Percentiles rank a stretch among this genome's conserved stretches.
phyloP scores from a whole-genome alignment of 2,329 filamentous ascomycete genomes.

The Metarhizium anisopliae region DNA sequence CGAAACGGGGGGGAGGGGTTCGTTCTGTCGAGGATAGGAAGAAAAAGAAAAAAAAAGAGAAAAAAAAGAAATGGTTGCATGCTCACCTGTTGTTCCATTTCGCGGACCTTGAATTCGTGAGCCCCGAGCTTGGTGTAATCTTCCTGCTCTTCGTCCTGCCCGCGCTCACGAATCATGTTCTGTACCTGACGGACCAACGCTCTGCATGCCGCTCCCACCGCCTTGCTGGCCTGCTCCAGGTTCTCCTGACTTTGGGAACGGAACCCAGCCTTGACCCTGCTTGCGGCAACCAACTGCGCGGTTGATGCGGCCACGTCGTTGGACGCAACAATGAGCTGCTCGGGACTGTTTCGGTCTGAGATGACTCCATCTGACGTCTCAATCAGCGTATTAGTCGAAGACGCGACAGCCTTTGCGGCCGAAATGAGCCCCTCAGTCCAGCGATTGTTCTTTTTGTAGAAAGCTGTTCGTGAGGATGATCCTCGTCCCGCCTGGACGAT shows the following conservation, averaged over 20 bases:
- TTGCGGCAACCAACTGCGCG: conserved; percentile 91
- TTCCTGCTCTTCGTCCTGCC: conserved; percentile 70
- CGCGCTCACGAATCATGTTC: conserved; percentile 81
- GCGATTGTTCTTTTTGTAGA: conserved; percentile 99
- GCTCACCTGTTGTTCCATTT: conserved; percentile 97
- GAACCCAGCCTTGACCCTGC: conserved; percentile 92
- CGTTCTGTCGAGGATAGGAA: neutral
- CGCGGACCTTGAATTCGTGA: conserved; percentile 95
- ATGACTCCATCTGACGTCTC: conserved; percentile 97
- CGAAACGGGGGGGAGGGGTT: no score
- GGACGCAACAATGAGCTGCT: conserved; percentile 95
- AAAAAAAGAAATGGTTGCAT: conserved; percentile 20
- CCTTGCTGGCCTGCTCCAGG: conserved; percentile 84
- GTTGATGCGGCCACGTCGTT: conserved; percentile 96
- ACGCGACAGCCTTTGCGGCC: conserved; percentile 90
- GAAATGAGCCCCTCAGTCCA: conserved; percentile 98
- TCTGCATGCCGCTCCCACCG: conserved; percentile 82
- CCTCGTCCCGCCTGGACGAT: conserved; percentile 92
- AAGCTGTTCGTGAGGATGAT: conserved; percentile 77
- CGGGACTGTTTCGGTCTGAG: conserved; percentile 81
- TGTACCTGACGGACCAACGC: conserved; percentile 88
- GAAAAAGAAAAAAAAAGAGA: neutral
- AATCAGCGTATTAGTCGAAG: conserved; percentile 89
- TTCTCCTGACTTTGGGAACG: conserved; percentile 95
- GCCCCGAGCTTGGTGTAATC: conserved; percentile 84